These are phyloP conservation scores for Lachnellula cervina DNA, from an alignment of 2,329 filamentous ascomycete species.

Conservation along the genomic window DNA sequence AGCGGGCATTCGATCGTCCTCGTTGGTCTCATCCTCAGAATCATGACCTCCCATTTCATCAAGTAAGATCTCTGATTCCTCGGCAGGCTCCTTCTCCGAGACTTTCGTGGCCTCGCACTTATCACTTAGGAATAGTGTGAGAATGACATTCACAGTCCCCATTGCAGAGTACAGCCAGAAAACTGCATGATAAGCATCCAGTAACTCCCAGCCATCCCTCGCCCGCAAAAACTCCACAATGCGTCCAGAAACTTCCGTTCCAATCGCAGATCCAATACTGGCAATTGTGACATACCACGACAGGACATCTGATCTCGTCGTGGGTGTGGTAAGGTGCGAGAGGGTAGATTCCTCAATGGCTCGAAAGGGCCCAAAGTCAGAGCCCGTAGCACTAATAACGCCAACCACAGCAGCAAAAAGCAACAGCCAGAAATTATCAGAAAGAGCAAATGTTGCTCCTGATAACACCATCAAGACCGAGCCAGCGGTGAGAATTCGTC, in stretches of 20 bases:
- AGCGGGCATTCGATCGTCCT: neutral
- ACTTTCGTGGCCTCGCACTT: slow-evolving; percentile 25
- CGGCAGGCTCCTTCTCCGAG: neutral
- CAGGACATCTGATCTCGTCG: slow-evolving; percentile 48
- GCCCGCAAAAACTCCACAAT: slow-evolving; percentile 45
- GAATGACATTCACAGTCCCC: slow-evolving; percentile 51
- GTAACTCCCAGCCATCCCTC: slow-evolving; percentile 38
- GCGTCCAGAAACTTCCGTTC: slow-evolving; percentile 55
- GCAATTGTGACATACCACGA: slow-evolving; percentile 57
- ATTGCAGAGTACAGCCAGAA: slow-evolving; percentile 53
- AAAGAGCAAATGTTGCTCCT: slow-evolving; percentile 49
- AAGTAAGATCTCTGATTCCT: slow-evolving; percentile 15
- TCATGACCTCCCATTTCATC: slow-evolving; percentile 10
- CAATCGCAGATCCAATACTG: slow-evolving; percentile 53
- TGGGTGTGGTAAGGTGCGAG: slow-evolving; percentile 45
- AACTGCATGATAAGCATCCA: slow-evolving; percentile 48
- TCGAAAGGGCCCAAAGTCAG: slow-evolving; percentile 57
- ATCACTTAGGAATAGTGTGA: slow-evolving; percentile 44
- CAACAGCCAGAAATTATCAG: slow-evolving; percentile 51
- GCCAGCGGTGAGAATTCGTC: slow-evolving; percentile 46
- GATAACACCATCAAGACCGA: slow-evolving; percentile 50
- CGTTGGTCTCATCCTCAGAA: slow-evolving; percentile 6
- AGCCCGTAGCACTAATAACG: slow-evolving; percentile 56
- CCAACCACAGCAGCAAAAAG: slow-evolving; percentile 53
- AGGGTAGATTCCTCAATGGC: slow-evolving; percentile 56